Percentiles rank a stretch among this genome's conserved stretches.
These are phyloP conservation scores for Asterionellopsis glacialis DNA, from an alignment of 108 stramenopile genomes.

Conservation along the genomic window DNA sequence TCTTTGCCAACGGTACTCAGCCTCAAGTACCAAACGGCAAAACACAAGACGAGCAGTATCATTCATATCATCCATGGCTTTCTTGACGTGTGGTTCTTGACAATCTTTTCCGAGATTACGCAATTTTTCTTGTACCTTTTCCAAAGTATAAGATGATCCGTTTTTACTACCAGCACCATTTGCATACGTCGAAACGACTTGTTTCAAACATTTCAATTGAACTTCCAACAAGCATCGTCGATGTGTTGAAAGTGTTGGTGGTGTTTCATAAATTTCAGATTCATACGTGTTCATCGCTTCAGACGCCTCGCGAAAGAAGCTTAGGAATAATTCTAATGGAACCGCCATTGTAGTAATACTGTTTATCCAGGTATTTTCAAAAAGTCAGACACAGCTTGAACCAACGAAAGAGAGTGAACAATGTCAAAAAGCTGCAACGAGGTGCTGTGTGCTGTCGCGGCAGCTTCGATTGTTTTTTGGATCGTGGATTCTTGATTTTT, in stretches of 20 bases:
- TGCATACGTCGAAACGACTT: conserved; percentile 10
- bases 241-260: conserved; percentile 9
- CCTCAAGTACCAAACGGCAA: conserved; percentile 24
- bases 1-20: neutral
- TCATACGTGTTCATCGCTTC: neutral
- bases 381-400: too few relatives aligned
- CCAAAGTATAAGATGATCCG: neutral
- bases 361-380: too few relatives aligned
- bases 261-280: neutral
- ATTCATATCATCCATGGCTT: conserved; percentile 26
- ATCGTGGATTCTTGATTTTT: too few relatives aligned
- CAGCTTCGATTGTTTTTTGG: too few relatives aligned
- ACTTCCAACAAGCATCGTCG: conserved; percentile 21
- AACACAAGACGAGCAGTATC: conserved; percentile 31
- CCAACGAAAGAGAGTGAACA: too few relatives aligned
- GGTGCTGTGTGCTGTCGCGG: too few relatives aligned
- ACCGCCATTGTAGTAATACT: neutral
- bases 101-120: conserved; percentile 2
- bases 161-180: neutral
- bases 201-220: conserved; percentile 13
- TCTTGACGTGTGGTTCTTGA: conserved; percentile 1
- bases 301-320: neutral
- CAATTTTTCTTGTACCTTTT: conserved; percentile 23
- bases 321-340: neutral
- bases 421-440: too few relatives aligned